phyloP scores from a whole-genome alignment of 805 yeast species.

The Starmera dryadoides region DNA sequence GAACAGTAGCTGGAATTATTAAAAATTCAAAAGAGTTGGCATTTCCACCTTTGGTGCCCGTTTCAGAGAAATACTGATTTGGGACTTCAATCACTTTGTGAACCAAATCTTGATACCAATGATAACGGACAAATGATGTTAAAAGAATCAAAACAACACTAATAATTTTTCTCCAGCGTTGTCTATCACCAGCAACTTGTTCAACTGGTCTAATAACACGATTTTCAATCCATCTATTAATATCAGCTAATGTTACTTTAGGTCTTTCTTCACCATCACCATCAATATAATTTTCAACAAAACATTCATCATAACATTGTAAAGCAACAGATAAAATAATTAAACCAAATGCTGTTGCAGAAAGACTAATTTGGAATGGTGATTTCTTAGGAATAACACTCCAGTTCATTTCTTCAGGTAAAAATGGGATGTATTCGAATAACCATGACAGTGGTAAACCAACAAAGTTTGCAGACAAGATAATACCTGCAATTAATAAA shows the following conservation, averaged over 20 bases:
- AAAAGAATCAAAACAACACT: neutral
- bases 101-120: slow-evolving; percentile 3
- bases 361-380: slow-evolving; percentile 1
- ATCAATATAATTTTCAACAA: slow-evolving; percentile 14
- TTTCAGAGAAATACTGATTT: slow-evolving; percentile 2
- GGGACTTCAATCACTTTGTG: slow-evolving; percentile 4
- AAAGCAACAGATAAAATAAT: slow-evolving; percentile 10
- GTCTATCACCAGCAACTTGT: neutral
- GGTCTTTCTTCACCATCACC: slow-evolving; percentile 8
- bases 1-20: neutral
- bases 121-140: neutral
- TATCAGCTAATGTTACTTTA: neutral
- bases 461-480: slow-evolving; percentile 13
- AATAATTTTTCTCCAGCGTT: neutral
- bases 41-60: no score
- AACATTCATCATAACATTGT: slow-evolving; percentile 9
- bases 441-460: slow-evolving; percentile 18
- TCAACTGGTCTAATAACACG: slow-evolving; percentile 2
- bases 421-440: neutral
- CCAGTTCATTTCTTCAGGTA: neutral
- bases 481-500: slow-evolving; percentile 19
- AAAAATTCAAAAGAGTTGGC: no score
- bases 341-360: slow-evolving; percentile 15
- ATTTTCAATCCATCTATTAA: slow-evolving; percentile 3
- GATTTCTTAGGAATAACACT: neutral